A percentile compares a stretch with the other conserved stretches of the same genome.
Conservation (phyloP, 495 filamentous ascomycete species). For the Penicillium coprophilum region DNA sequence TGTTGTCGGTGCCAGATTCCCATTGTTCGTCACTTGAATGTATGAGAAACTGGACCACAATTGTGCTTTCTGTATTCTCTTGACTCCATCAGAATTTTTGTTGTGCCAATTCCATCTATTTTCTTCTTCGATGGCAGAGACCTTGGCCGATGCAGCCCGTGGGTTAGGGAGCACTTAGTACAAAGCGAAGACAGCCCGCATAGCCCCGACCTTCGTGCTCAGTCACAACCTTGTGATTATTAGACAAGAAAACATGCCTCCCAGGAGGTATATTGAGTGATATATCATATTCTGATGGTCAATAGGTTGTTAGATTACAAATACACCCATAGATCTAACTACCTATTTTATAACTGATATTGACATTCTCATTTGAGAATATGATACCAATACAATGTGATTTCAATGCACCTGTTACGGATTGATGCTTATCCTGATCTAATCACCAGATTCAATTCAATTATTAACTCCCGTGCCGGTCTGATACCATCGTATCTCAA, state of each 20-base stretch:
- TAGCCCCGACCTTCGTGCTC: constrained; percentile 3
- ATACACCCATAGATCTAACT: background rate
- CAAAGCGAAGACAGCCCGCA: constrained; percentile 36
- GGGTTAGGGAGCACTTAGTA: constrained; percentile 46
- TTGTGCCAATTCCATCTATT: constrained; percentile 59
- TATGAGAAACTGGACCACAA: constrained; percentile 59
- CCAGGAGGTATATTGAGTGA: too few species aligned
- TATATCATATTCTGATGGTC: too few species aligned
- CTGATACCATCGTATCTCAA: too few species aligned
- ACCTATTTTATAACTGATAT: background rate
- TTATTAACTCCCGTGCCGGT: too few species aligned
- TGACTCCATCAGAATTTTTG: constrained; percentile 53
- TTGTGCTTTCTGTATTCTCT: constrained; percentile 60
- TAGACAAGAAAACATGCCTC: too few species aligned
- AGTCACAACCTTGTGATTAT: background rate
- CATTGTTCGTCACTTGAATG: constrained; percentile 52
- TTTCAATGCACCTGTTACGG: too few species aligned
- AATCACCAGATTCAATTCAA: too few species aligned
- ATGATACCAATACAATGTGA: too few species aligned
- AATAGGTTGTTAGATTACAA: too few species aligned
- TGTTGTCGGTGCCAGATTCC: constrained; percentile 45
- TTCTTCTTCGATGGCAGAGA: constrained; percentile 37
- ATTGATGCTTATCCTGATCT: too few species aligned
- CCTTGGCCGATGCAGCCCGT: constrained; percentile 42
- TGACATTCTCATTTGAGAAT: background rate